Conservation (phyloP, 192 early-diverging fungal species). For the Backusella macrospora region DNA sequence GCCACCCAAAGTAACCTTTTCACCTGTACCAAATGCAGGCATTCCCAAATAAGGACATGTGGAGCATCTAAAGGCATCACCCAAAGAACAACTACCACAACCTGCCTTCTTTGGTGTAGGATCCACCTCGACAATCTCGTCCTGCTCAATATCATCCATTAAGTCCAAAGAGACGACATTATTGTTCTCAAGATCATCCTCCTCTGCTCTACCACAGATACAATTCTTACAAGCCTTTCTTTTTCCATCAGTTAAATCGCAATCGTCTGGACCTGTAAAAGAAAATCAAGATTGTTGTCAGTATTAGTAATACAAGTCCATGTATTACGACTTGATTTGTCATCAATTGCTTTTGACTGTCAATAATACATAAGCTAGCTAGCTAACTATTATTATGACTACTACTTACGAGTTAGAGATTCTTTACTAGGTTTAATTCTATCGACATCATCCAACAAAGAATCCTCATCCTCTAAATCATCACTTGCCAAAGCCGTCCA, state of each 20-base stretch:
- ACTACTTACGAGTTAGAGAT: conserved; percentile 55
- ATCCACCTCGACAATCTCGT: conserved; percentile 44
- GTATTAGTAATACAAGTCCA: not conserved
- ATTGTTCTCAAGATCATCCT: conserved; percentile 68
- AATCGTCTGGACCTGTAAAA: conserved; percentile 63
- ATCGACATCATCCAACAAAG: conserved; percentile 83
- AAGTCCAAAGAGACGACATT: conserved; percentile 44
- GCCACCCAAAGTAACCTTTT: conserved; percentile 87
- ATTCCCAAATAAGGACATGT: conserved; percentile 96
- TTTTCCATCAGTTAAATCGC: conserved; percentile 68
- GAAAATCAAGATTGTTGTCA: not conserved
- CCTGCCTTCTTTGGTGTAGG: conserved; percentile 53
- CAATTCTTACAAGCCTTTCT: conserved; percentile 98
- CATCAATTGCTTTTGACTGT: not conserved
- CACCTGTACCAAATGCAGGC: conserved; percentile 95
- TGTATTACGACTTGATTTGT: not conserved
- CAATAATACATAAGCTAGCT: too few species aligned
- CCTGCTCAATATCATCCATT: conserved; percentile 34
- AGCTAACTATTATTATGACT: too few species aligned
- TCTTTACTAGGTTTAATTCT: conserved; percentile 69
- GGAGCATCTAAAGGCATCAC: conserved; percentile 96
- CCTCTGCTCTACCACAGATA: conserved; percentile 87
- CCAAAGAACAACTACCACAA: conserved; percentile 82
- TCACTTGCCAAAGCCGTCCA: conserved; percentile 75
- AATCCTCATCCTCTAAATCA: conserved; percentile 88